These are phyloP conservation scores for Penicillium sp. DNA, from an alignment of 2,329 filamentous ascomycete species.

Conservation along the genomic window DNA sequence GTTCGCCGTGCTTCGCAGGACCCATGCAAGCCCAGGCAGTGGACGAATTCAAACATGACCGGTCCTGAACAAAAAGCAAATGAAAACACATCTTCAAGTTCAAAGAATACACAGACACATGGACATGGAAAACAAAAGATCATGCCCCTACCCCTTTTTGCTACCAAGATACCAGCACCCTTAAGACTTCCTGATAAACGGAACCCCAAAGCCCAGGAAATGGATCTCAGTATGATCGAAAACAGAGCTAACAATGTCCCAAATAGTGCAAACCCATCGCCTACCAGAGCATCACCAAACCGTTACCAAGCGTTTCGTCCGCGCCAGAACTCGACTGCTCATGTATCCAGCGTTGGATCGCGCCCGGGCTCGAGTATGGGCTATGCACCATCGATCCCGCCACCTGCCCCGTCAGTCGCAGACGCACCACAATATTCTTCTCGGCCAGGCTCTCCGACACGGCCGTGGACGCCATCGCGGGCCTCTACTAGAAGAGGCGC, in stretches of 20 bases:
- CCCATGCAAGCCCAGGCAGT: slow-evolving; percentile 10
- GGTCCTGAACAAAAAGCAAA: background rate
- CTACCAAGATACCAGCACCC: slow-evolving; percentile 8
- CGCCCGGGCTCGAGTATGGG: slow-evolving; percentile 42
- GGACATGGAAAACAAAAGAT: background rate
- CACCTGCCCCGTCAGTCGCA: slow-evolving; percentile 31
- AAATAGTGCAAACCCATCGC: slow-evolving; percentile 14
- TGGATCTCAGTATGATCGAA: slow-evolving; percentile 13
- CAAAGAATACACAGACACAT: background rate
- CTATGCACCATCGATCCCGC: slow-evolving; percentile 38
- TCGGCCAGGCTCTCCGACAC: slow-evolving; percentile 38
- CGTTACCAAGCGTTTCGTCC: slow-evolving; percentile 29
- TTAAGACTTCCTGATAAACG: background rate
- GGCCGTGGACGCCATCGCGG: slow-evolving; percentile 55
- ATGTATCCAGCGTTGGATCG: slow-evolving; percentile 27
- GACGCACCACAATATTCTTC: slow-evolving; percentile 37
- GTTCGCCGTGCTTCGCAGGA: slow-evolving; percentile 13
- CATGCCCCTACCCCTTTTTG: background rate
- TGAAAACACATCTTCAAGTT: background rate
- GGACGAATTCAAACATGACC: background rate
- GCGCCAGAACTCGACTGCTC: slow-evolving; percentile 25
- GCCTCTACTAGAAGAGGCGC: slow-evolving; percentile 51
- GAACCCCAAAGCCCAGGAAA: slow-evolving; percentile 2
- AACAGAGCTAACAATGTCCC: slow-evolving; percentile 9
- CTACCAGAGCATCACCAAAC: slow-evolving; percentile 8